Evolutionary conservation across 2,329 filamentous ascomycete species (phyloP).

Genomic region (Fusarium pseudocircinatum): DNA sequence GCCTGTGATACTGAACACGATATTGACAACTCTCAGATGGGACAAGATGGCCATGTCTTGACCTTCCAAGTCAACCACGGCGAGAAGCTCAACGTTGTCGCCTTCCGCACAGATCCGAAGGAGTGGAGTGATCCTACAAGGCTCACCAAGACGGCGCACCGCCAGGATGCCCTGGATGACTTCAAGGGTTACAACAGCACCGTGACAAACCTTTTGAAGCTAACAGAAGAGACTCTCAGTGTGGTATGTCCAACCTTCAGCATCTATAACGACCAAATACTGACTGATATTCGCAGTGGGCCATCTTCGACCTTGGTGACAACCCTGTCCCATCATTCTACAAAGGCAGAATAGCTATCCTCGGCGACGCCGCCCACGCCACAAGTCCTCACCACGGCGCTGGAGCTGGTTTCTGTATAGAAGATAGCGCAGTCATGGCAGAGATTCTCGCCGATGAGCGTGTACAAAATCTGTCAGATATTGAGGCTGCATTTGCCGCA

Average conservation of each 20-base stretch:
- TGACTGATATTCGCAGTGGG: conserved; percentile 48
- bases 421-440: conserved; percentile 56
- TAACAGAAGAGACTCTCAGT: conserved; percentile 43
- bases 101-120: conserved; percentile 49
- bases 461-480: conserved; percentile 44
- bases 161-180: conserved; percentile 48
- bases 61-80: conserved; percentile 68
- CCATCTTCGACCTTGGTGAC: conserved; percentile 58
- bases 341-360: conserved; percentile 56
- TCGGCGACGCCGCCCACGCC: conserved; percentile 72
- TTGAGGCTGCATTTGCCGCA: conserved; percentile 43
- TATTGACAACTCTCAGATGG: conserved; percentile 44
- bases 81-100: conserved; percentile 64
- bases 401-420: conserved; percentile 67
- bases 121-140: conserved; percentile 43
- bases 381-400: conserved; percentile 69
- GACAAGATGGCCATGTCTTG: conserved; percentile 63
- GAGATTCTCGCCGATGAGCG: conserved; percentile 57
- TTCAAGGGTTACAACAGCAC: conserved; percentile 48
- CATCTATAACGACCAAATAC: not conserved
- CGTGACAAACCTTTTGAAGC: conserved; percentile 44
- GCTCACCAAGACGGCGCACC: conserved; percentile 38
- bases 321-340: conserved; percentile 54
- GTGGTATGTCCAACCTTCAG: conserved; percentile 14
- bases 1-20: fast-evolving